These are phyloP conservation scores for Cymbopogon citratus DNA, from an alignment of 176 grass and related monocot genomes.

Conservation along the genomic window DNA sequence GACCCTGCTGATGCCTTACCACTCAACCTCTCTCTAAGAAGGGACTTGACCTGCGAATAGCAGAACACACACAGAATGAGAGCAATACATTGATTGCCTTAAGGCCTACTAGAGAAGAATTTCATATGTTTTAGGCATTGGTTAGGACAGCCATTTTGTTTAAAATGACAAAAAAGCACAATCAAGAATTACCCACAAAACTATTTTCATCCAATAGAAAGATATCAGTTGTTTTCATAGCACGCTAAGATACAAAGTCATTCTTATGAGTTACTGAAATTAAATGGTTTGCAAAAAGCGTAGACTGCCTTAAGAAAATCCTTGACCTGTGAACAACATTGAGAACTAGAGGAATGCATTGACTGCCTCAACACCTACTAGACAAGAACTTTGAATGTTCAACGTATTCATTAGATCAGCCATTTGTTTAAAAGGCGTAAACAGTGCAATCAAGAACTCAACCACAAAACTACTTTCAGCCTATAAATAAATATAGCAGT, in stretches of 20 bases:
- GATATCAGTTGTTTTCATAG: not conserved
- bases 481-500: not conserved
- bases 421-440: not conserved
- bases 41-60: slow-evolving; percentile 66
- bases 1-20: slow-evolving; percentile 65
- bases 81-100: not conserved
- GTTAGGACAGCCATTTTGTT: not conserved
- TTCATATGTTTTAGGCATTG: not conserved
- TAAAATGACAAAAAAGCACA: not conserved
- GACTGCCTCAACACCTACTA: not conserved
- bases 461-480: not conserved
- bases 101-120: not conserved
- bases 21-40: slow-evolving; percentile 80
- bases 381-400: not conserved
- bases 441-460: not conserved
- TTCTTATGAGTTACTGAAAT: not conserved
- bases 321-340: slow-evolving; percentile 62
- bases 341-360: not conserved
- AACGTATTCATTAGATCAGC: not conserved
- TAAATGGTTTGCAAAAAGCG: not conserved
- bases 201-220: slow-evolving; percentile 6
- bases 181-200: not conserved
- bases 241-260: not conserved
- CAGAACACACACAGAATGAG: slow-evolving; percentile 7
- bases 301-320: slow-evolving; percentile 45